Conservation (phyloP, 2,329 filamentous ascomycete species). For the Penicillium brasilianum region DNA sequence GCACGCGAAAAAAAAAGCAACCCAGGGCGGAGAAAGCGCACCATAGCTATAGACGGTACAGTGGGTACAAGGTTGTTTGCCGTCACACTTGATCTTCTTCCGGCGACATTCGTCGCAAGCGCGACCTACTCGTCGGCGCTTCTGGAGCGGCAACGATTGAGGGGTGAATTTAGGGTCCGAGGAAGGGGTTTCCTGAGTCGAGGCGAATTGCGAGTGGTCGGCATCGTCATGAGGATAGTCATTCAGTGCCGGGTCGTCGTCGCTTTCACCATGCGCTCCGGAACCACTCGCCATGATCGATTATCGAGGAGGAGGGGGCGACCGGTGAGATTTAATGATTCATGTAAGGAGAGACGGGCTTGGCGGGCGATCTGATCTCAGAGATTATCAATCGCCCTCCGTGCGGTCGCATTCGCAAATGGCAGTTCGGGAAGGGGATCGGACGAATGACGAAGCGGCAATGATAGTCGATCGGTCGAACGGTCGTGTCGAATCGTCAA, state of each 20-base stretch:
- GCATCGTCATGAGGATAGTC: slow-evolving; percentile 26
- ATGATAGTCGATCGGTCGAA: neutral
- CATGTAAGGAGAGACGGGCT: slow-evolving; percentile 30
- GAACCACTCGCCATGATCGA: slow-evolving; percentile 35
- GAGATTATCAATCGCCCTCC: slow-evolving; percentile 25
- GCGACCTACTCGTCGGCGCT: slow-evolving; percentile 76
- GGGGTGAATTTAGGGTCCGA: slow-evolving; percentile 37
- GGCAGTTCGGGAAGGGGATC: neutral
- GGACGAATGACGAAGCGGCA: neutral
- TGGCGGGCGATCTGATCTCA: slow-evolving; percentile 27
- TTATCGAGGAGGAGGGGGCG: neutral
- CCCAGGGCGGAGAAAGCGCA: slow-evolving; percentile 52
- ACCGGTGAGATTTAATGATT: slow-evolving; percentile 22
- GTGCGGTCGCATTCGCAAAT: slow-evolving; percentile 22
- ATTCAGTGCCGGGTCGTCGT: slow-evolving; percentile 35
- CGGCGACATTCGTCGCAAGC: slow-evolving; percentile 82
- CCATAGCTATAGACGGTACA: slow-evolving; percentile 99
- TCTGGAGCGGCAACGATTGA: slow-evolving; percentile 65
- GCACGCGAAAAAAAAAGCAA: slow-evolving; percentile 1
- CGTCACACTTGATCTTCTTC: slow-evolving; percentile 88
- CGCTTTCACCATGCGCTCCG: slow-evolving; percentile 35
- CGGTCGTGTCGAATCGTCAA: neutral
- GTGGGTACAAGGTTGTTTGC: slow-evolving; percentile 88
- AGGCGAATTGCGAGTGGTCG: slow-evolving; percentile 27
- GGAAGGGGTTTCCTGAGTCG: slow-evolving; percentile 31